A percentile compares a stretch with the other conserved stretches of the same genome.
Conservation (phyloP, 2,329 filamentous ascomycete species). For the Colletotrichum simmondsii region DNA sequence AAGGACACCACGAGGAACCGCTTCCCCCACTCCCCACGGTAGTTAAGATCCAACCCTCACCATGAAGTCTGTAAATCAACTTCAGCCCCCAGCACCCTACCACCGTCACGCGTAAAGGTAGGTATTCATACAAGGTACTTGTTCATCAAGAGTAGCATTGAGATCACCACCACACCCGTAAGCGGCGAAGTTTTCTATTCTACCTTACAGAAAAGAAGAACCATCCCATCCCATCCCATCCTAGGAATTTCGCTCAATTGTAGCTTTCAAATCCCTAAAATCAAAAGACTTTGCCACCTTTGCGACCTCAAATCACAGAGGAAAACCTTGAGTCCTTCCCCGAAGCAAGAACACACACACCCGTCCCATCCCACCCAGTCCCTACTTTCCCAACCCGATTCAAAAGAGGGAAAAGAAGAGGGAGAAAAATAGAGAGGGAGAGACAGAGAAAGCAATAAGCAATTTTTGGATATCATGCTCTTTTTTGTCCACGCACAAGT, state of each 20-base stretch:
- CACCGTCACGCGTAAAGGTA: too few relatives aligned
- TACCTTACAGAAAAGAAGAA: not conserved
- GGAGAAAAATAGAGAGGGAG: not conserved
- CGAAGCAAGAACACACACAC: not conserved
- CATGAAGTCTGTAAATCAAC: too few relatives aligned
- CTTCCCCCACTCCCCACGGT: too few relatives aligned
- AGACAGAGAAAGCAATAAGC: not conserved
- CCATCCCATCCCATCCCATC: too few relatives aligned
- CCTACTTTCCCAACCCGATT: not conserved
- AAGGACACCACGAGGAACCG: too few relatives aligned
- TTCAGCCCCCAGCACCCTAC: too few relatives aligned
- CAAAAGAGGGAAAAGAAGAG: not conserved
- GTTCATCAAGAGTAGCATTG: not conserved
- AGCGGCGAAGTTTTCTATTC: not conserved
- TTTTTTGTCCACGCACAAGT: slow-evolving; percentile 19
- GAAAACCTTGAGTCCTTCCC: not conserved
- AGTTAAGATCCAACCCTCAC: too few relatives aligned
- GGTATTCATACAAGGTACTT: not conserved
- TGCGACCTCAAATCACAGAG: not conserved
- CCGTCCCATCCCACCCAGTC: not conserved
- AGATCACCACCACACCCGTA: not conserved
- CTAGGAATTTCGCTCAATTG: not conserved
- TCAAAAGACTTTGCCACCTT: not conserved
- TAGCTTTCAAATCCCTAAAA: not conserved
- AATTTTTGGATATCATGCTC: slow-evolving; percentile 25